Percentiles rank a stretch among this genome's conserved stretches.
Conservation (phyloP, 768 basidiomycete genomes). For the Dacryopinax primogenitus region DNA sequence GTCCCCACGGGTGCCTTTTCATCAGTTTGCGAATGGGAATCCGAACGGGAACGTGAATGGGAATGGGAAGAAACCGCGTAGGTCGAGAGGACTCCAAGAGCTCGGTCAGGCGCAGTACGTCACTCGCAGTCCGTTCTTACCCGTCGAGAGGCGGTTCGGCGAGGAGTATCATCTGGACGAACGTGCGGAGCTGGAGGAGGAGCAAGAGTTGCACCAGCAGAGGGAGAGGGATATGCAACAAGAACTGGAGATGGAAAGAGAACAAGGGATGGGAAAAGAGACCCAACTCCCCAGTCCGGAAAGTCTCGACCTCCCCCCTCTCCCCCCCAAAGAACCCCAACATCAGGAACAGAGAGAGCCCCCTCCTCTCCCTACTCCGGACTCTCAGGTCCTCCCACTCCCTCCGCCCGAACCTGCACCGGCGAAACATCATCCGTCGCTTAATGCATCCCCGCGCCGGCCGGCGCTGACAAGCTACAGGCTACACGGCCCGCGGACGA, state of each 20-base stretch:
- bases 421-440: slow-evolving; percentile 2
- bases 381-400: background rate
- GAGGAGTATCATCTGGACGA: background rate
- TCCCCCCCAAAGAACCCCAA: slow-evolving; percentile 9
- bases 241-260: too few species aligned
- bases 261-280: too few species aligned
- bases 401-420: background rate
- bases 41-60: background rate
- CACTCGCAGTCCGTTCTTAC: slow-evolving; percentile 64
- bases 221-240: too few species aligned
- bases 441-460: slow-evolving; percentile 10
- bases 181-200: slow-evolving; percentile 5
- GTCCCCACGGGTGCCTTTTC: background rate
- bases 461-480: slow-evolving; percentile 32
- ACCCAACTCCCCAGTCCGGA: too few species aligned
- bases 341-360: slow-evolving; percentile 9
- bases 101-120: slow-evolving; percentile 67
- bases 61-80: slow-evolving; percentile 27
- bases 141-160: too few species aligned
- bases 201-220: too few species aligned
- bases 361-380: background rate
- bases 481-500: slow-evolving; percentile 59
- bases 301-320: too few species aligned
- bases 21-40: background rate
- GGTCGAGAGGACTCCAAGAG: slow-evolving; percentile 60